Percentiles rank a stretch among this genome's conserved stretches.
Conservation (phyloP, 805 yeast genomes). For the Ascoidea tarda region DNA sequence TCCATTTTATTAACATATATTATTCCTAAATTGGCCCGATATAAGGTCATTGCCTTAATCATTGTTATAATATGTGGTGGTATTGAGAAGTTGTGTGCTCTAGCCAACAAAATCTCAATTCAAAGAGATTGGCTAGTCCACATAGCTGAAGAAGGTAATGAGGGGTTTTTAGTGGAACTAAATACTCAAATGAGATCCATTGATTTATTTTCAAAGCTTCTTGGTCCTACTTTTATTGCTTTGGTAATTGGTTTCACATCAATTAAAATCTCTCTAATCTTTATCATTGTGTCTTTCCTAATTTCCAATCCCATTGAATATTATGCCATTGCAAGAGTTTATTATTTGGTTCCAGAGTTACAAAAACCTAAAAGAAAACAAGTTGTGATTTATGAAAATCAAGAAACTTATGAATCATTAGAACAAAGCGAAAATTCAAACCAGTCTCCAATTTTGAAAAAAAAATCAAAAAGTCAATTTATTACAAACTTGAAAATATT, state of each 20-base stretch:
- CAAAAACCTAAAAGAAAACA: not conserved
- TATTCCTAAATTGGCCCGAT: constrained; percentile 5
- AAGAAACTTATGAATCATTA: not conserved
- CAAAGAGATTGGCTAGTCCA: constrained; percentile 28
- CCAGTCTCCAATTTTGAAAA: constrained; percentile 5
- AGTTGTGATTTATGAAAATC: not conserved
- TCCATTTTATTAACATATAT: constrained; percentile 7
- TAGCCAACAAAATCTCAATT: constrained; percentile 22
- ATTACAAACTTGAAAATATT: constrained; percentile 10
- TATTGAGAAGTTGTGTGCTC: constrained; percentile 19
- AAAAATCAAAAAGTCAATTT: not conserved
- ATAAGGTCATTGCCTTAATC: constrained; percentile 8
- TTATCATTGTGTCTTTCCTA: constrained; percentile 16
- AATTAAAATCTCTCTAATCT: constrained; percentile 14
- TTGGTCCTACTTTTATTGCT: constrained; percentile 24
- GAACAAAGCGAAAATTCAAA: constrained; percentile 1
- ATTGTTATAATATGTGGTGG: constrained; percentile 19
- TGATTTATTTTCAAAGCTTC: constrained; percentile 22
- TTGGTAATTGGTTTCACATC: constrained; percentile 15
- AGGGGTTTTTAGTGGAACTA: constrained; percentile 14
- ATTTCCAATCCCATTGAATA: constrained; percentile 20
- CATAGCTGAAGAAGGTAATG: constrained; percentile 14
- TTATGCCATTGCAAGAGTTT: constrained; percentile 19
- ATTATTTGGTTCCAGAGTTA: constrained; percentile 17
- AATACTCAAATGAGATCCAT: constrained; percentile 24